A percentile compares a stretch with the other conserved stretches of the same genome.
Conservation (phyloP, 805 yeast species). For the Hanseniaspora taiwanica region DNA sequence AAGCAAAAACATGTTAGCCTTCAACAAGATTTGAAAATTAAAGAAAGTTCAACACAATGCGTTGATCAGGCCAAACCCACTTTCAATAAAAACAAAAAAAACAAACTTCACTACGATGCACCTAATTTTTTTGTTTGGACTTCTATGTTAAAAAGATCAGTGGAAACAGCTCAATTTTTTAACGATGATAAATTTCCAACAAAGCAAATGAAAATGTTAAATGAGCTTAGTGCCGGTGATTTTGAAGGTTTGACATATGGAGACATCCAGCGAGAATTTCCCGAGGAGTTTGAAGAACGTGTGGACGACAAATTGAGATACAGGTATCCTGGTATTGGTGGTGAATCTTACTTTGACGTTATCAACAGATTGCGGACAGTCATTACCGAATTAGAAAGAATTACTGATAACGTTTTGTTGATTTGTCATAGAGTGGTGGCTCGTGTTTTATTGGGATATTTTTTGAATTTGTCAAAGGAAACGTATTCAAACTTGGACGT, state of each 20-base stretch:
- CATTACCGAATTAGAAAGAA: slow-evolving; percentile 84
- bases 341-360: slow-evolving; percentile 90
- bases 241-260: slow-evolving; percentile 89
- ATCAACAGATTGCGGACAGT: slow-evolving; percentile 80
- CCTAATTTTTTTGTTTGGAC: slow-evolving; percentile 88
- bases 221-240: slow-evolving; percentile 87
- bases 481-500: slow-evolving; percentile 83
- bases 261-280: slow-evolving; percentile 60
- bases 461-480: slow-evolving; percentile 66
- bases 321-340: slow-evolving; percentile 94
- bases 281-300: slow-evolving; percentile 70
- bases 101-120: slow-evolving; percentile 17
- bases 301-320: slow-evolving; percentile 67
- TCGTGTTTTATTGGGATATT: slow-evolving; percentile 76
- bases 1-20: slow-evolving; percentile 27
- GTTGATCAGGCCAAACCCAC: slow-evolving; percentile 10
- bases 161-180: slow-evolving; percentile 66
- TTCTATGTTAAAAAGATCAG: slow-evolving; percentile 66
- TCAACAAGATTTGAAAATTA: slow-evolving; percentile 23
- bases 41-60: slow-evolving; percentile 25
- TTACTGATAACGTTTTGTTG: slow-evolving; percentile 72
- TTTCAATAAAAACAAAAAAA: slow-evolving; percentile 23
- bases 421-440: slow-evolving; percentile 88
- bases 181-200: slow-evolving; percentile 61
- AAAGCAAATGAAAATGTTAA: slow-evolving; percentile 84